Percentiles rank a stretch among this genome's conserved stretches.
Evolutionary conservation across 2,329 filamentous ascomycete genomes (phyloP).

Genomic region (Penicillium capsulatum): DNA sequence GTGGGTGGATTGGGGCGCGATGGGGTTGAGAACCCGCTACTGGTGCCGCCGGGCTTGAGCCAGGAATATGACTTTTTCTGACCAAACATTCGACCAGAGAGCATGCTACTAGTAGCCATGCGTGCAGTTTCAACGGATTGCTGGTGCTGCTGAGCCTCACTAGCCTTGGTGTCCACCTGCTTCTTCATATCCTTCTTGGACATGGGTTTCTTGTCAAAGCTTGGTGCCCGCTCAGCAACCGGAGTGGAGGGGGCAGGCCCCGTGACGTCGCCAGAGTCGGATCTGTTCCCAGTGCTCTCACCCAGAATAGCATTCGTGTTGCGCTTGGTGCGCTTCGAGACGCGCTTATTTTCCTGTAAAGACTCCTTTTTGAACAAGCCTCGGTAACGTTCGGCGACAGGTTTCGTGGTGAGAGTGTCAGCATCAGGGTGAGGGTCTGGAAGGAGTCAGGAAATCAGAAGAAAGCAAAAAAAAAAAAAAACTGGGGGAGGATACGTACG

Average conservation of each 20-base stretch:
- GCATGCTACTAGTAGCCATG: slow-evolving; percentile 65
- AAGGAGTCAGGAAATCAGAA: slow-evolving; percentile 12
- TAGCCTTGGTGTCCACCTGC: slow-evolving; percentile 66
- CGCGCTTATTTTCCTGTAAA: slow-evolving; percentile 66
- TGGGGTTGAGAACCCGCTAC: slow-evolving; percentile 39
- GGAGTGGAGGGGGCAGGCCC: slow-evolving; percentile 57
- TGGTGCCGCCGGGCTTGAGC: slow-evolving; percentile 39
- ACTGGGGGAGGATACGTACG: slow-evolving; percentile 29
- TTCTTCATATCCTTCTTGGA: slow-evolving; percentile 86
- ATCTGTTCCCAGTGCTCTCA: slow-evolving; percentile 46
- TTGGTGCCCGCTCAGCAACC: slow-evolving; percentile 51
- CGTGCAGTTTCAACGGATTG: slow-evolving; percentile 80
- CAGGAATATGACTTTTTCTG: slow-evolving; percentile 48
- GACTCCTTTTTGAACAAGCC: slow-evolving; percentile 63
- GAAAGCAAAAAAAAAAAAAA: slow-evolving; percentile 3
- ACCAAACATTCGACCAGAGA: slow-evolving; percentile 47
- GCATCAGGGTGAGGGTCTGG: slow-evolving; percentile 37
- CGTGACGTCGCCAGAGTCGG: slow-evolving; percentile 56
- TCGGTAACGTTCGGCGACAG: slow-evolving; percentile 53
- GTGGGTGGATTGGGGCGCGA: slow-evolving; percentile 31
- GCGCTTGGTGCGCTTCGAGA: slow-evolving; percentile 63
- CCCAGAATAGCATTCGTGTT: slow-evolving; percentile 53
- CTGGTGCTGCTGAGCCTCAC: slow-evolving; percentile 72
- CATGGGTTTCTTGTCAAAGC: slow-evolving; percentile 61
- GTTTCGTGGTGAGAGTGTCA: slow-evolving; percentile 42